These are phyloP conservation scores for Symbiodinium natans DNA, from an alignment of 73 alveolate genomes.

Conservation along the genomic window DNA sequence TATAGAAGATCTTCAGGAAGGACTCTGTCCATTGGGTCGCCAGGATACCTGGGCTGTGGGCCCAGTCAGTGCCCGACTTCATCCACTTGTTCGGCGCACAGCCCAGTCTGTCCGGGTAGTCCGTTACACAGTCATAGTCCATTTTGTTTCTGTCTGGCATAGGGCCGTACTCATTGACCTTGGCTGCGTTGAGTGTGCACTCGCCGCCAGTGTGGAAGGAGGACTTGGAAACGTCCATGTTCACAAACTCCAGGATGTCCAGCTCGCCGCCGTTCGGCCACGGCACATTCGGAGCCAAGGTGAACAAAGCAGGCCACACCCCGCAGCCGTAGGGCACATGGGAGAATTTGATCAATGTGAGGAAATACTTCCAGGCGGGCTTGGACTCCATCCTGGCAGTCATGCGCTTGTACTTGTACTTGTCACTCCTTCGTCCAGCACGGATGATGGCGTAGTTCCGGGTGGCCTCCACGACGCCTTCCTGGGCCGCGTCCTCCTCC, in stretches of 20 bases:
- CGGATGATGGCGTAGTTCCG: conserved; percentile 64
- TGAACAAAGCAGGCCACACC: conserved; percentile 87
- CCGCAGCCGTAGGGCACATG: conserved; percentile 93
- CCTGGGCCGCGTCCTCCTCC: conserved; percentile 37
- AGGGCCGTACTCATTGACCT: conserved; percentile 34
- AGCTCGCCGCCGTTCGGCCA: conserved; percentile 93
- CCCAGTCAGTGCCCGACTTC: conserved; percentile 39
- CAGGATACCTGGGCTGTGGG: conserved; percentile 70
- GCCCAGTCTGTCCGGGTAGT: conserved; percentile 92
- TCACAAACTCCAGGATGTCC: conserved; percentile 73
- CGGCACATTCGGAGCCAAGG: conserved; percentile 47
- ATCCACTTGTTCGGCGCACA: conserved; percentile 93
- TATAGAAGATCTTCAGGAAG: conserved; percentile 76
- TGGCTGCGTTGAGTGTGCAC: neutral
- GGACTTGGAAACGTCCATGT: neutral
- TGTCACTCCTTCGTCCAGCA: conserved; percentile 46
- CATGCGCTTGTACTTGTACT: conserved; percentile 90
- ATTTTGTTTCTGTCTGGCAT: conserved; percentile 81
- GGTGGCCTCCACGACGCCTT: conserved; percentile 66
- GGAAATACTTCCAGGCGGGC: conserved; percentile 62
- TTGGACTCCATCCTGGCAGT: conserved; percentile 60
- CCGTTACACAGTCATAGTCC: conserved; percentile 83
- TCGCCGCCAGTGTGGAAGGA: conserved; percentile 87
- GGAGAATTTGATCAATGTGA: conserved; percentile 79
- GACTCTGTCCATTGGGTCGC: conserved; percentile 83